Percentiles rank a stretch among this genome's conserved stretches.
phyloP scores from a whole-genome alignment of 1,284 basidiomycete species.

The Ceratobasidium sp. region DNA sequence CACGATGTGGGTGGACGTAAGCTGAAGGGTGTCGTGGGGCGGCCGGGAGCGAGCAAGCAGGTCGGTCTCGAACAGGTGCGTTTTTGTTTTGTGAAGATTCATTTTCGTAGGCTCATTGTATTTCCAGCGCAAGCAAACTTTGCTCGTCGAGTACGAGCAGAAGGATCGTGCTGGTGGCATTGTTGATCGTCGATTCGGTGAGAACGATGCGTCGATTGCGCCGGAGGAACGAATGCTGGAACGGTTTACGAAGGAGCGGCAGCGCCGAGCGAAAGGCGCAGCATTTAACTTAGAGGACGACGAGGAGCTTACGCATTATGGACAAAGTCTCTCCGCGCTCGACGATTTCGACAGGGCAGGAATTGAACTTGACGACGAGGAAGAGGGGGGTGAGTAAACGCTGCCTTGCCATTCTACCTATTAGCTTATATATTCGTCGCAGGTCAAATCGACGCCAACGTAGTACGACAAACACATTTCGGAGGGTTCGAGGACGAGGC shows the following conservation, averaged over 20 bases:
- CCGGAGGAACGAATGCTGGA: constrained; percentile 98
- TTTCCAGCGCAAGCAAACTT: constrained; percentile 79
- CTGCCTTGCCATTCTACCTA: constrained; percentile 48
- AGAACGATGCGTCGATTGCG: constrained; percentile 89
- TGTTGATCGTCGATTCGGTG: constrained; percentile 95
- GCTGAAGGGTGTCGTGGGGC: constrained; percentile 83
- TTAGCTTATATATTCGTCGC: constrained; percentile 38
- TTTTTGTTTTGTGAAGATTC: constrained; percentile 44
- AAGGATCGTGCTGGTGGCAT: constrained; percentile 86
- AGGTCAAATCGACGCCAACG: constrained; percentile 74
- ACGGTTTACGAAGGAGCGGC: constrained; percentile 91
- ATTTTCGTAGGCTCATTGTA: neutral
- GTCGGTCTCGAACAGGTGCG: constrained; percentile 89
- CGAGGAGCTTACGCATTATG: constrained; percentile 93
- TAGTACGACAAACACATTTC: constrained; percentile 80
- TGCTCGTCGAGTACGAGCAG: constrained; percentile 88
- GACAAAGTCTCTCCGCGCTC: constrained; percentile 82
- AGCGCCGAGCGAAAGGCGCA: constrained; percentile 79
- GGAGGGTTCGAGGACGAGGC: constrained; percentile 85
- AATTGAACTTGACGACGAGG: constrained; percentile 76
- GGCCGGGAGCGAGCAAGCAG: constrained; percentile 87
- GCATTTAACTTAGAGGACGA: constrained; percentile 91
- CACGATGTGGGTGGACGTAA: constrained; percentile 91
- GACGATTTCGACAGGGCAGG: constrained; percentile 90
- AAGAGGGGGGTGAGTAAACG: constrained; percentile 66